These are phyloP conservation scores for Chrysoporthe austroafricana DNA, from an alignment of 2,329 filamentous ascomycete species.

Conservation along the genomic window DNA sequence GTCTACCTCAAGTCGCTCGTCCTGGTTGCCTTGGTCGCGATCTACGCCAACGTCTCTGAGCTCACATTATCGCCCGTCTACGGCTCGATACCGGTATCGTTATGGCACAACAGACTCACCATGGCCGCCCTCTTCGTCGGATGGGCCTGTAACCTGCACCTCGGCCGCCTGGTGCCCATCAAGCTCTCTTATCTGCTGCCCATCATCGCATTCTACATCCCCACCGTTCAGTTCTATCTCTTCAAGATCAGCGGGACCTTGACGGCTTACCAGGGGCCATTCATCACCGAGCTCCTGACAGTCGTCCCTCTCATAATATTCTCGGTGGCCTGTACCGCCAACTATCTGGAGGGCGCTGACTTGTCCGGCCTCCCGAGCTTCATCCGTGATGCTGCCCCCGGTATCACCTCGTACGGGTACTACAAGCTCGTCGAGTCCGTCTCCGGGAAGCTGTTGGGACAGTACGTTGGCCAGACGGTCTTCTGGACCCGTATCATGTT, in stretches of 20 bases:
- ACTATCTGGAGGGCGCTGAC: constrained; percentile 65
- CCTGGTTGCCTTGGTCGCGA: constrained; percentile 62
- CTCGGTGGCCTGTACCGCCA: constrained; percentile 66
- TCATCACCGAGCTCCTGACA: constrained; percentile 74
- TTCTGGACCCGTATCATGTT: constrained; percentile 73
- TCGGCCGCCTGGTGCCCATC: constrained; percentile 54
- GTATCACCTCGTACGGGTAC: constrained; percentile 67
- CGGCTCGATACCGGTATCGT: constrained; percentile 76
- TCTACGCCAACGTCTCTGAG: constrained; percentile 72
- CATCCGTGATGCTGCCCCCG: constrained; percentile 65
- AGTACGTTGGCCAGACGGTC: constrained; percentile 63
- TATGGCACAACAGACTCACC: constrained; percentile 71
- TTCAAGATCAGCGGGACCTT: constrained; percentile 67
- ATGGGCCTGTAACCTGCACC: constrained; percentile 67
- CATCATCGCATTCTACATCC: constrained; percentile 75
- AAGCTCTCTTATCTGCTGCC: constrained; percentile 63
- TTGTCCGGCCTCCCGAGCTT: constrained; percentile 58
- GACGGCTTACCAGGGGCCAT: constrained; percentile 72
- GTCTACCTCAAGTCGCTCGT: constrained; percentile 47
- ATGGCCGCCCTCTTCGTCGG: constrained; percentile 71
- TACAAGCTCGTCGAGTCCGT: constrained; percentile 58
- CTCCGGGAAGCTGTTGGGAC: constrained; percentile 46
- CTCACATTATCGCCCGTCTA: constrained; percentile 84
- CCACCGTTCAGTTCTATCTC: constrained; percentile 72
- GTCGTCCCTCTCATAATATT: constrained; percentile 70